Evolutionary conservation across 2,329 filamentous ascomycete genomes (phyloP), one percentile per base, ranked within the genome.

Genomic region (Ophiostoma novo-ulmi): DNA sequence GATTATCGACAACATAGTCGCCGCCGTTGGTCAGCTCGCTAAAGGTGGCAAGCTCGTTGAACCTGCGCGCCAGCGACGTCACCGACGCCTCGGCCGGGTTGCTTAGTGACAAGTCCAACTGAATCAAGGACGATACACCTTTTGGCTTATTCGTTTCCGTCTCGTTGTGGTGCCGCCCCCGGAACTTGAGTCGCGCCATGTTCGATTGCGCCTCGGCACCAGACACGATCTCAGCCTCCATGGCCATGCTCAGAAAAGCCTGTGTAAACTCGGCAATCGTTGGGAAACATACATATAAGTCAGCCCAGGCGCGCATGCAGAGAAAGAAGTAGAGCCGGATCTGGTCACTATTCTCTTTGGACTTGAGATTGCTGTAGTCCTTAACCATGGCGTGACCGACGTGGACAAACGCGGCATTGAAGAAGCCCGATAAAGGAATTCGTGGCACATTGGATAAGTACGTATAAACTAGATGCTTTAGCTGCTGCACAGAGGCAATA

Each of bases 381-480:
- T 71, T 68, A 31, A 77, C 72, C 73, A 75, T 76, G 22, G 75
- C 76, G 68, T 78, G 77, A 20, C 77, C 75, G 44, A 78, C 73
- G 68, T 77, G 76, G 22, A 78, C 68, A 55, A 77, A 72, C 1
- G 75, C 75, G n/a, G 74, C 76, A 44, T 77, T 75, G 75, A 76
- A 78, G 5, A 76, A 70, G 10, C 74, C 73, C 7, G 74, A 73
- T 6, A 71, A 71, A 22, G 69, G 73, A 10, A 75, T 69, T 64
- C 67, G 64, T 13, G 70, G 5, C 35, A 72, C 71, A 1, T 69
- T 68, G 1, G 7, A 58, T 8, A 58, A 7, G 11, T 58, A 58
- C 5, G n/a, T 58, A 26, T 58, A 58, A 2, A 58, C 22, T 22
- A 58, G n/a, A n/a, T 58, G 52, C 52, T 58, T 58, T 3, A 58